phyloP scores from a whole-genome alignment of 345 rosid genomes.

The Gossypium rotundifolium region DNA sequence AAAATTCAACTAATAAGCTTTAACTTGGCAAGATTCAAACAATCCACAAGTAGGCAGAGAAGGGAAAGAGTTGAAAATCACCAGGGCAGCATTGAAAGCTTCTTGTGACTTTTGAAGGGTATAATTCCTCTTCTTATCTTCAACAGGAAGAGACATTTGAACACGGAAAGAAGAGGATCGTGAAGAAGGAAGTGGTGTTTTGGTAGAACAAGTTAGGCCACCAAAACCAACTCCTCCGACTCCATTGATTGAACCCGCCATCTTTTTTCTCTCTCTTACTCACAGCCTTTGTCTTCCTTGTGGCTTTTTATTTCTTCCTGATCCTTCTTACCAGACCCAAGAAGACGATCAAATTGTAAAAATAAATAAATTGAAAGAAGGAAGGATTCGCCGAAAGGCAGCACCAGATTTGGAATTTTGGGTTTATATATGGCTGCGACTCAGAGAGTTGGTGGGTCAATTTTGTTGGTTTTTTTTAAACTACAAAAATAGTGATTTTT shows the following conservation, averaged over 20 bases:
- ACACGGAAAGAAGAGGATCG: conserved; percentile 35
- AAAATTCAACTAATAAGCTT: not conserved
- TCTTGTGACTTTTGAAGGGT: conserved; percentile 77
- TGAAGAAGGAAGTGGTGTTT: conserved; percentile 18
- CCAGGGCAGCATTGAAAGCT: conserved; percentile 82
- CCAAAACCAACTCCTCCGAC: conserved; percentile 44
- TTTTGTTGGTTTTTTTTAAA: too few species aligned
- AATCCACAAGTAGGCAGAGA: not conserved
- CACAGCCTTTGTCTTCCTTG: not conserved
- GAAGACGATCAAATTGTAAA: not conserved
- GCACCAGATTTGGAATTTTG: not conserved
- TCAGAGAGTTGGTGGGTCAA: not conserved
- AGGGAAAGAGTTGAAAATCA: not conserved
- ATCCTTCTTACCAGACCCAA: not conserved
- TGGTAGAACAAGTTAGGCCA: conserved; percentile 38
- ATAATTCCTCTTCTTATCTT: conserved; percentile 53
- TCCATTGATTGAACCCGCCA: conserved; percentile 49
- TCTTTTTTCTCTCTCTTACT: conserved; percentile 9
- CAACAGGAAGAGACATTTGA: conserved; percentile 58
- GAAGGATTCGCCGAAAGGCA: not conserved
- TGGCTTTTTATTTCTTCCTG: not conserved
- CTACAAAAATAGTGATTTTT: too few species aligned
- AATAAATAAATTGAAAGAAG: not conserved
- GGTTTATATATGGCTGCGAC: not conserved
- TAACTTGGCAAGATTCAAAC: not conserved